Conservation (phyloP, 768 basidiomycete species). For the Fomitopsis pulvina region DNA sequence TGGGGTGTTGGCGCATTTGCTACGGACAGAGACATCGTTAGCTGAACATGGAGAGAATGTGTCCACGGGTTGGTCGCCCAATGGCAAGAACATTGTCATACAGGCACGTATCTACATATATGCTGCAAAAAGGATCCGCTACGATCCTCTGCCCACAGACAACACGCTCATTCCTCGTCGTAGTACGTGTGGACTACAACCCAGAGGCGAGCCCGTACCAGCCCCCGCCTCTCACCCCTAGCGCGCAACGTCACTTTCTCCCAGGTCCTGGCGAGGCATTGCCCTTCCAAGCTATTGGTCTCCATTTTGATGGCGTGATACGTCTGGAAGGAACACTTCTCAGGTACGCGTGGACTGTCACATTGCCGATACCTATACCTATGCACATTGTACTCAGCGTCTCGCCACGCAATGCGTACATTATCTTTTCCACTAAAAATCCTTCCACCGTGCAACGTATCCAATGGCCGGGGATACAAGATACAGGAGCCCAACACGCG, state of each 20-base stretch:
- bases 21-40: conserved; percentile 72
- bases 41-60: conserved; percentile 79
- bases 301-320: conserved; percentile 79
- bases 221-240: conserved; percentile 41
- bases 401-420: conserved; percentile 62
- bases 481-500: conserved; percentile 46
- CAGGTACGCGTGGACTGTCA: conserved; percentile 51
- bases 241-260: conserved; percentile 61
- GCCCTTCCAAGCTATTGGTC: conserved; percentile 56
- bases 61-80: conserved; percentile 75
- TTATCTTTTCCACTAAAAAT: conserved; percentile 66
- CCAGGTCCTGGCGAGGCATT: conserved; percentile 78
- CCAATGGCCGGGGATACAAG: conserved; percentile 65
- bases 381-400: conserved; percentile 38
- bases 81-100: conserved; percentile 72
- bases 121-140: too few species aligned
- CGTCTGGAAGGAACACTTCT: conserved; percentile 68
- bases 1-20: conserved; percentile 62
- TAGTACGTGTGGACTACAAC: conserved; percentile 58
- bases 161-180: conserved; percentile 69
- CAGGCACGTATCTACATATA: conserved; percentile 45
- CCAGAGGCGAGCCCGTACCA: conserved; percentile 50
- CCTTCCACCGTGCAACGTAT: conserved; percentile 79
- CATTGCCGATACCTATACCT: background rate
- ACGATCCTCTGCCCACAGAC: conserved; percentile 57